A percentile compares a stretch with the other conserved stretches of the same genome.
phyloP scores from a whole-genome alignment of 192 early-diverging fungal genomes.

The Coemansia sp. region DNA sequence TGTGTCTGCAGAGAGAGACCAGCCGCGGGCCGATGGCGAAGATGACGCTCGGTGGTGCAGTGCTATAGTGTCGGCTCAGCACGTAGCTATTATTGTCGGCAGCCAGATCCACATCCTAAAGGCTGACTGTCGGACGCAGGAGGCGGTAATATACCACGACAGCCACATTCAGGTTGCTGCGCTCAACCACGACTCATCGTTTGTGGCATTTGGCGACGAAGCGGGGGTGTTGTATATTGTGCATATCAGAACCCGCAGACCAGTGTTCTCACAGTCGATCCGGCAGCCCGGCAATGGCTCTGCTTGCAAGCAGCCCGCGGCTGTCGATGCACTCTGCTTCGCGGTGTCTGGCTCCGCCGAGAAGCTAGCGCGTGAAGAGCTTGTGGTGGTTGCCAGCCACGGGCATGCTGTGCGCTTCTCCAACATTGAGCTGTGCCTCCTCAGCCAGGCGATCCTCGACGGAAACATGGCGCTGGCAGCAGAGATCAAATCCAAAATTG shows the following conservation, averaged over 20 bases:
- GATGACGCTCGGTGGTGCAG: slow-evolving; percentile 15
- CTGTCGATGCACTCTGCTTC: slow-evolving; percentile 15
- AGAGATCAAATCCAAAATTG: slow-evolving; percentile 10
- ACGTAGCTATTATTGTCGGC: slow-evolving; percentile 22
- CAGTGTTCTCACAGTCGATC: slow-evolving; percentile 27
- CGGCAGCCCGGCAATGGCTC: not conserved
- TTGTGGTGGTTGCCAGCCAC: slow-evolving; percentile 12
- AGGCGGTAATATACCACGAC: slow-evolving; percentile 31
- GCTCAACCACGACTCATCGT: slow-evolving; percentile 26
- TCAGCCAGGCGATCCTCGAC: slow-evolving; percentile 22
- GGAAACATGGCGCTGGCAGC: slow-evolving; percentile 24
- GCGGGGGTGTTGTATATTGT: slow-evolving; percentile 35
- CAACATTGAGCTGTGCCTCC: slow-evolving; percentile 7
- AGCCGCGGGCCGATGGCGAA: not conserved
- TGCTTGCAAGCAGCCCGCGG: not conserved
- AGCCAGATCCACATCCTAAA: slow-evolving; percentile 24
- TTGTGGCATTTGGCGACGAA: slow-evolving; percentile 43
- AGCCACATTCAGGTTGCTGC: slow-evolving; percentile 8
- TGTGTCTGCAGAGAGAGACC: slow-evolving; percentile 6
- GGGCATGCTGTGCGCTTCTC: slow-evolving; percentile 30
- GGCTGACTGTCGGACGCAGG: slow-evolving; percentile 9
- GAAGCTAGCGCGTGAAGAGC: slow-evolving; percentile 12
- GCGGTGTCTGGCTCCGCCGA: not conserved
- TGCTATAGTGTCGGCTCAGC: slow-evolving; percentile 12
- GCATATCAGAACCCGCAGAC: slow-evolving; percentile 23